These are phyloP conservation scores for Sonneratia caseolaris DNA, from an alignment of 345 rosid genomes.

Conservation along the genomic window DNA sequence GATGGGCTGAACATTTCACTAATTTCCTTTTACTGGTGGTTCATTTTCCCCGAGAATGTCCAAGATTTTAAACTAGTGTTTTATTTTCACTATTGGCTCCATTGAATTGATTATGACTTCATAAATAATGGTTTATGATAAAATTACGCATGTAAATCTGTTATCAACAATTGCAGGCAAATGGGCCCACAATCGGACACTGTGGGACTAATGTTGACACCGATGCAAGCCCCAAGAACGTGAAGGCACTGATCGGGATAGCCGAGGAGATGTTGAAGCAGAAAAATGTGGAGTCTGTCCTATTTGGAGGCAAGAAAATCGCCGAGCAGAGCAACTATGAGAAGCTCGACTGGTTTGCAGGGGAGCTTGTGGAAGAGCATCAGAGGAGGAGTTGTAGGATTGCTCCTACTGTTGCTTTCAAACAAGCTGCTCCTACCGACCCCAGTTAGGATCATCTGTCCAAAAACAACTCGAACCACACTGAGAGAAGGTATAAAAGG, in stretches of 20 bases:
- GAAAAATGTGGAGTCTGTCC: conserved; percentile 86
- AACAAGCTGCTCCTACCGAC: conserved; percentile 43
- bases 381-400: conserved; percentile 86
- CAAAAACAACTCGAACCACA: background rate
- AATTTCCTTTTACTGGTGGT: background rate
- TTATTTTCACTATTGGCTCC: background rate
- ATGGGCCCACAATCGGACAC: conserved; percentile 60
- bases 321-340: conserved; percentile 65
- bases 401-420: conserved; percentile 96
- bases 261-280: conserved; percentile 96
- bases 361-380: conserved; percentile 81
- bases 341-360: conserved; percentile 83
- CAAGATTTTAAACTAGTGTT: background rate
- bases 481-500: background rate
- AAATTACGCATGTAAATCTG: background rate
- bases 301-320: conserved; percentile 79
- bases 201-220: conserved; percentile 59
- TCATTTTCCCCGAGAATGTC: too few relatives aligned
- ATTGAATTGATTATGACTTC: background rate
- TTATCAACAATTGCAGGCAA: conserved; percentile 40
- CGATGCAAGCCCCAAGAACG: conserved; percentile 60
- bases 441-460: conserved; percentile 2
- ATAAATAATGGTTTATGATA: background rate
- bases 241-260: conserved; percentile 52
- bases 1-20: background rate